Conservation (phyloP, 2,329 filamentous ascomycete species). For the Rachicladosporium sp. region DNA sequence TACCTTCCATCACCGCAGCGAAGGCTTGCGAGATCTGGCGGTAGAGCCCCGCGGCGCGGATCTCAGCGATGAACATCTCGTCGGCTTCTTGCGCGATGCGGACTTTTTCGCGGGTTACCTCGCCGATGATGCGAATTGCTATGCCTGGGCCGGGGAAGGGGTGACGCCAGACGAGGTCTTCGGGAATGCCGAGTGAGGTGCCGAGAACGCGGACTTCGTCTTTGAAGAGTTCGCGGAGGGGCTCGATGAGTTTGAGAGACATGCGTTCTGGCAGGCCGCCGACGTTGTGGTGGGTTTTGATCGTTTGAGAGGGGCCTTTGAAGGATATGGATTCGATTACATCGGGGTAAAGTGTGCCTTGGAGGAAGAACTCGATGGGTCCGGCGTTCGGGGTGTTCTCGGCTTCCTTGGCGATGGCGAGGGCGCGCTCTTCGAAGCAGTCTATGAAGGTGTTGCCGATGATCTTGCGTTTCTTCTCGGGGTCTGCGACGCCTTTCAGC, state of each 20-base stretch:
- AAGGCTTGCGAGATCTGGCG: constrained; percentile 58
- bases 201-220: constrained; percentile 66
- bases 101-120: constrained; percentile 68
- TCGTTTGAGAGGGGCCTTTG: constrained; percentile 58
- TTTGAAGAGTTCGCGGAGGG: constrained; percentile 69
- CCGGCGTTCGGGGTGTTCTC: constrained; percentile 55
- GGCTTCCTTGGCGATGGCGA: constrained; percentile 59
- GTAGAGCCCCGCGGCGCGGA: constrained; percentile 60
- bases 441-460: constrained; percentile 75
- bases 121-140: constrained; percentile 69
- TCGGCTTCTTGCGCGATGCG: constrained; percentile 69
- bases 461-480: constrained; percentile 82
- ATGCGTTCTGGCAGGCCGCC: constrained; percentile 53
- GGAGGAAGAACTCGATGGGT: constrained; percentile 73
- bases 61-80: constrained; percentile 65
- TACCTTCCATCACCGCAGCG: constrained; percentile 53
- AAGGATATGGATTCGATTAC: constrained; percentile 61
- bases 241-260: constrained; percentile 63
- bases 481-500: constrained; percentile 61
- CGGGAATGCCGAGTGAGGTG: constrained; percentile 55
- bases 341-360: constrained; percentile 73
- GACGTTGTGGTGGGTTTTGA: constrained; percentile 65
- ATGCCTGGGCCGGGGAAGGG: constrained; percentile 68
- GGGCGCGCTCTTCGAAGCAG: constrained; percentile 70
- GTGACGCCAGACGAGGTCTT: constrained; percentile 67